Evolutionary conservation across 2,329 filamentous ascomycete species (phyloP).

Genomic region (Coniochaeta sp.): DNA sequence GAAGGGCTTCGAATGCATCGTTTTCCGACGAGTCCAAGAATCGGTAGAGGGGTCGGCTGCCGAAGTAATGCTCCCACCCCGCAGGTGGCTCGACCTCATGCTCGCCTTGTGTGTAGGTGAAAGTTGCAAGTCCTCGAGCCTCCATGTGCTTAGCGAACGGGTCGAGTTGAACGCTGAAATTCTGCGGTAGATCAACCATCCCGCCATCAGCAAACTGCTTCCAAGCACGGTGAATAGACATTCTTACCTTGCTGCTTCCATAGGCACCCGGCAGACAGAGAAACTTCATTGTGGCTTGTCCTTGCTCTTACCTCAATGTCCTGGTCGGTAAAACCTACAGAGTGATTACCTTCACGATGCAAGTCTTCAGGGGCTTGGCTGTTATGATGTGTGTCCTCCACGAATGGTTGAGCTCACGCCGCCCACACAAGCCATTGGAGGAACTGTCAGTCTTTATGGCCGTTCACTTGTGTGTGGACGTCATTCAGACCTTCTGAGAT

Average conservation of each 20-base stretch:
- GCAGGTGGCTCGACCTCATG: constrained; percentile 14
- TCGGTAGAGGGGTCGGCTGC: constrained; percentile 14
- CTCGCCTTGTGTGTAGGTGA: constrained; percentile 13
- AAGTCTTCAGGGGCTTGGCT: background rate
- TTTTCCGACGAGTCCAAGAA: constrained; percentile 15
- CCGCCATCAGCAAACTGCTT: background rate
- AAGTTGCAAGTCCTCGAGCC: constrained; percentile 11
- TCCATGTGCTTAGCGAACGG: constrained; percentile 14
- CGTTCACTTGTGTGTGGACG: background rate
- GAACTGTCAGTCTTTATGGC: background rate
- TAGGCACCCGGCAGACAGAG: constrained; percentile 21
- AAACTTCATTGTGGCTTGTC: constrained; percentile 16
- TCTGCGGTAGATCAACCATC: constrained; percentile 6
- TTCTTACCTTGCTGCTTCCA: constrained; percentile 17
- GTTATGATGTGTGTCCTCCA: background rate
- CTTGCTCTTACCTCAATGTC: background rate
- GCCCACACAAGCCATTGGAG: background rate
- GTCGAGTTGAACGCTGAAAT: constrained; percentile 17
- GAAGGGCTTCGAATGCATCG: constrained; percentile 15
- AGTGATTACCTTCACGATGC: background rate
- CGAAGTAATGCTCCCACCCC: constrained; percentile 19
- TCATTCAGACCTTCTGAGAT: background rate
- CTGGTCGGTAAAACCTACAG: background rate
- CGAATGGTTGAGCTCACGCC: background rate
- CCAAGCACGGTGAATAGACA: background rate